phyloP scores from a whole-genome alignment of 768 basidiomycete species.

The Phlebiopsis gigantea region DNA sequence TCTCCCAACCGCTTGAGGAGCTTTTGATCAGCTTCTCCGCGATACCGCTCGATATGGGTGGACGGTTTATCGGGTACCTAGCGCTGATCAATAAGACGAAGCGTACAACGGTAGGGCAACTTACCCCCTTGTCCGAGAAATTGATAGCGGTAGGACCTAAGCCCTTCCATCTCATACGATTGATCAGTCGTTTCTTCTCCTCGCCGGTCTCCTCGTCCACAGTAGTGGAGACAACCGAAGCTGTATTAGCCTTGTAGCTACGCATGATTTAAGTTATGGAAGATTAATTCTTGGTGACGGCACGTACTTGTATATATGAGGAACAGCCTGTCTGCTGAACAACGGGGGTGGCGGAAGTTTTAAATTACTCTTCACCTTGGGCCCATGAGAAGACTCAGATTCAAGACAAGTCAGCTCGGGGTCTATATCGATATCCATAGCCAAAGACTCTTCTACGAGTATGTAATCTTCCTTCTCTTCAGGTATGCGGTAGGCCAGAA shows the following conservation, averaged over 20 bases:
- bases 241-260: conserved; percentile 75
- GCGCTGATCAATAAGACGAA: neutral
- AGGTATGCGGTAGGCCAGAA: conserved; percentile 66
- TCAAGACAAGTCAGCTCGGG: conserved; percentile 31
- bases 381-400: neutral
- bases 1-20: conserved; percentile 51
- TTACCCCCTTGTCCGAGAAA: conserved; percentile 55
- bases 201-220: conserved; percentile 74
- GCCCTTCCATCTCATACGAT: conserved; percentile 82
- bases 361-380: conserved; percentile 45
- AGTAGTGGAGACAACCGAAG: conserved; percentile 62
- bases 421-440: conserved; percentile 41
- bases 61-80: conserved; percentile 68
- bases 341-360: conserved; percentile 84
- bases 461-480: conserved; percentile 63
- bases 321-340: conserved; percentile 77
- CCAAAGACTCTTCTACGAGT: conserved; percentile 27
- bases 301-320: conserved; percentile 73
- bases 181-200: conserved; percentile 79
- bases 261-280: neutral
- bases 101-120: conserved; percentile 9
- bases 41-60: conserved; percentile 53
- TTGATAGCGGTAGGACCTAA: conserved; percentile 69
- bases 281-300: neutral
- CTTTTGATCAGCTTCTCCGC: conserved; percentile 45